These are phyloP conservation scores for Umbelopsis vinacea DNA, from an alignment of 192 early-diverging fungal species.

Conservation along the genomic window DNA sequence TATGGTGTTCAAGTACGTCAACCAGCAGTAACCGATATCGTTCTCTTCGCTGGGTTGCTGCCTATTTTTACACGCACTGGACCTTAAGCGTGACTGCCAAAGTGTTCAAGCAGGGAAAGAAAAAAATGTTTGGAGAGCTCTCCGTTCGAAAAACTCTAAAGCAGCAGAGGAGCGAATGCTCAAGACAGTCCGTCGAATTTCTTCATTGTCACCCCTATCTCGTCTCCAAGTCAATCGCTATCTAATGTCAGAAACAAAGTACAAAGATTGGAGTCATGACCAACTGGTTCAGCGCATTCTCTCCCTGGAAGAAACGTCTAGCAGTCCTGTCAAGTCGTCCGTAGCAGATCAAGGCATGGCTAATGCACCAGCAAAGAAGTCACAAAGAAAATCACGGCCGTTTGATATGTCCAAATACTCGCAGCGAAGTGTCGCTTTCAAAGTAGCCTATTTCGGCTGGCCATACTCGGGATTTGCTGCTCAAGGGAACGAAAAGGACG, in stretches of 20 bases:
- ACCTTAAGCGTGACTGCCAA: not conserved
- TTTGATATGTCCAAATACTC: conserved; percentile 85
- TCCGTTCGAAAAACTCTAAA: no score
- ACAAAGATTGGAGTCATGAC: conserved; percentile 56
- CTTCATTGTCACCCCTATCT: not conserved
- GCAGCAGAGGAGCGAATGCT: not conserved
- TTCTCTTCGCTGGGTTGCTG: no score
- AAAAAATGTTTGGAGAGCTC: not conserved
- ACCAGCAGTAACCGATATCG: no score
- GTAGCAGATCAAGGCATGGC: not conserved
- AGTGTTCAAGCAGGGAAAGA: not conserved
- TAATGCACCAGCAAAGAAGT: not conserved
- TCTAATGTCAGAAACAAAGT: conserved; percentile 33
- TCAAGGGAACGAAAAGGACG: conserved; percentile 58
- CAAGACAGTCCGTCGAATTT: not conserved
- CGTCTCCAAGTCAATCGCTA: not conserved
- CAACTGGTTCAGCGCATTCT: conserved; percentile 58
- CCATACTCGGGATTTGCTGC: conserved; percentile 85
- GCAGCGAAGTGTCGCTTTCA: conserved; percentile 80
- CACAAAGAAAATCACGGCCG: conserved; percentile 40
- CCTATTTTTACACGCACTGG: no score
- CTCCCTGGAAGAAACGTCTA: conserved; percentile 39
- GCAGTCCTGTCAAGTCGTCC: not conserved
- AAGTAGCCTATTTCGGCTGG: conserved; percentile 92
- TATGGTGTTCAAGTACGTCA: no score